These are phyloP conservation scores for Picea sitchensis DNA, from an alignment of 75 land plant species.

Conservation along the genomic window DNA sequence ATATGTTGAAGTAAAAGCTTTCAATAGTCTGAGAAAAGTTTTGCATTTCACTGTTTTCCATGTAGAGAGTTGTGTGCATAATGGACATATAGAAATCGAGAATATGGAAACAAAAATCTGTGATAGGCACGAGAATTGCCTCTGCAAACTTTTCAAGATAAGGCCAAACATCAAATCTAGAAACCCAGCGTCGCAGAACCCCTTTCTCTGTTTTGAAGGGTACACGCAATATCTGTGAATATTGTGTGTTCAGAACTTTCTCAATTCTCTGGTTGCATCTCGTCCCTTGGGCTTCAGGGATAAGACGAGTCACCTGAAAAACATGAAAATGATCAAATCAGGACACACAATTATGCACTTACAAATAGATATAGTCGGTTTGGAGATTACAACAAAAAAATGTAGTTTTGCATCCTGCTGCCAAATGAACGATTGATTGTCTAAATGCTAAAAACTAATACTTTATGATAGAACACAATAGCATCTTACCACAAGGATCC, in stretches of 20 bases:
- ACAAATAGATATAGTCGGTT: not conserved
- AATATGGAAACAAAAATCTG: constrained; percentile 22
- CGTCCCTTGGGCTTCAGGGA: constrained; percentile 62
- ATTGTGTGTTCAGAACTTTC: constrained; percentile 46
- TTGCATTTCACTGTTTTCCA: not conserved
- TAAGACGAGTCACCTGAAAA: constrained; percentile 59
- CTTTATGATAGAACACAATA: constrained; percentile 31
- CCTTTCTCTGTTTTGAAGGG: constrained; percentile 58
- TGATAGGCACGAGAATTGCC: constrained; percentile 19
- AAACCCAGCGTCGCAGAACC: constrained; percentile 50
- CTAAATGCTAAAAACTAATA: not conserved
- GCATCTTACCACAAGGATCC: constrained; percentile 62
- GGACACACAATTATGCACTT: not conserved
- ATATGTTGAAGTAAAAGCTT: not conserved
- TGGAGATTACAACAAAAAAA: not conserved
- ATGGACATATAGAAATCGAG: not conserved
- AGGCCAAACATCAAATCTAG: constrained; percentile 76
- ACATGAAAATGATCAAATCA: not conserved
- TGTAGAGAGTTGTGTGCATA: not conserved
- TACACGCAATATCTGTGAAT: constrained; percentile 51
- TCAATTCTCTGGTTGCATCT: constrained; percentile 57
- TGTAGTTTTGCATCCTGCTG: not conserved
- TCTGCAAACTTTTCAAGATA: constrained; percentile 61
- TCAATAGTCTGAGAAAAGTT: not conserved
- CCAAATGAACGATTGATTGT: not conserved